Evolutionary conservation across 768 basidiomycete species (phyloP).

Genomic region (Strobilomyces dryophilus): DNA sequence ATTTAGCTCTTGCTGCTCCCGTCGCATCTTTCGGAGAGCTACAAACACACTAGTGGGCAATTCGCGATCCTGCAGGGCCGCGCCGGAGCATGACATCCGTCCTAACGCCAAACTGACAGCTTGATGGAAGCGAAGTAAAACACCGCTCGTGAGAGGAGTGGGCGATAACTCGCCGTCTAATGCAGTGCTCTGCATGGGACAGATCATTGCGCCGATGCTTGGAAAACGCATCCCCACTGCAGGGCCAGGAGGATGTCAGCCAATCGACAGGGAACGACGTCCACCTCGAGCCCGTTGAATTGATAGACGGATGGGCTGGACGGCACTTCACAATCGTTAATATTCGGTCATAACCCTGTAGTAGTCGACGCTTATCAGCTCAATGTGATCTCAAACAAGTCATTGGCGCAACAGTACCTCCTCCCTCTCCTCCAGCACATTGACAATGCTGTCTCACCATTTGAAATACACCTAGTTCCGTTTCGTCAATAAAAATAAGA

Average conservation of each 20-base stretch:
- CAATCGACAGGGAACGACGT: too few relatives aligned
- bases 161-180: neutral
- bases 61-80: too few relatives aligned
- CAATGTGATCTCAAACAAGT: neutral
- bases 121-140: neutral
- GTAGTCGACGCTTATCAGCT: slow-evolving; percentile 14
- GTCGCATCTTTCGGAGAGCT: too few relatives aligned
- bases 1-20: neutral
- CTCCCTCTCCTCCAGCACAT: slow-evolving; percentile 21
- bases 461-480: slow-evolving; percentile 35
- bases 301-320: slow-evolving; percentile 29
- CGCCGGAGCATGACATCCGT: too few relatives aligned
- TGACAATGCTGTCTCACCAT: slow-evolving; percentile 48
- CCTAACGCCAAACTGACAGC: slow-evolving; percentile 36
- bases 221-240: slow-evolving; percentile 46
- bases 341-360: slow-evolving; percentile 42
- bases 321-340: too few relatives aligned
- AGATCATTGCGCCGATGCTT: too few relatives aligned
- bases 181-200: too few relatives aligned
- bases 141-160: neutral
- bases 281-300: slow-evolving; percentile 6
- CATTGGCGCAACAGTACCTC: neutral
- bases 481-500: neutral
- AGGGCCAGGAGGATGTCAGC: slow-evolving; percentile 14
- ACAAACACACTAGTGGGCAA: too few relatives aligned